Percentiles rank a stretch among this genome's conserved stretches.
Conservation (phyloP, 208 protist genomes). For the Acanthamoeba triangularis region DNA sequence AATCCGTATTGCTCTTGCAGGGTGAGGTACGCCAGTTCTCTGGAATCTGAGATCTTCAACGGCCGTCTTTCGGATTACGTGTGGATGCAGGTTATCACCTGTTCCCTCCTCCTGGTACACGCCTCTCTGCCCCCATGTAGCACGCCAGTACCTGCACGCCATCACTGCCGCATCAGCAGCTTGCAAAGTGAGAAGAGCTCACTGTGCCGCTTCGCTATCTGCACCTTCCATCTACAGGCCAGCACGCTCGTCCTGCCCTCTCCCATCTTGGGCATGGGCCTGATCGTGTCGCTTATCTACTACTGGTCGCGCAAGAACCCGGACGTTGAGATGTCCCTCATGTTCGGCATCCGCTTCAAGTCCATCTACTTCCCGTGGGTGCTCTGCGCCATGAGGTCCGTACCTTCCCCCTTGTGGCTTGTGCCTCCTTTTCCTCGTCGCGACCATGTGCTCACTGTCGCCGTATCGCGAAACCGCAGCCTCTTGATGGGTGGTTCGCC, state of each 20-base stretch:
- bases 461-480: background rate
- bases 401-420: too few species aligned
- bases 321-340: slow-evolving; percentile 60
- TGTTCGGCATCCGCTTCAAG: slow-evolving; percentile 80
- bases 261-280: slow-evolving; percentile 21
- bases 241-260: background rate
- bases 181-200: background rate
- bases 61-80: background rate
- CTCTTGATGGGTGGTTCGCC: slow-evolving; percentile 48
- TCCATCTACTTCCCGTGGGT: slow-evolving; percentile 82
- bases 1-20: background rate
- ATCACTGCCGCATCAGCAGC: too few species aligned
- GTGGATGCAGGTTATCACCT: background rate
- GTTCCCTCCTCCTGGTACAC: slow-evolving; percentile 15
- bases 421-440: too few species aligned
- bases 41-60: slow-evolving; percentile 1
- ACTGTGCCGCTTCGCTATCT: background rate
- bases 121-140: background rate
- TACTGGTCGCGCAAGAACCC: slow-evolving; percentile 79
- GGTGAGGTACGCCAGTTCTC: background rate
- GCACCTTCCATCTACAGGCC: background rate
- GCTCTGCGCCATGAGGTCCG: slow-evolving; percentile 1
- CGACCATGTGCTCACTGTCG: too few species aligned
- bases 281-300: slow-evolving; percentile 79
- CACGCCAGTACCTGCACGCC: background rate